Conservation (phyloP, 1,284 basidiomycete species). For the Hymenochaete sp. region DNA sequence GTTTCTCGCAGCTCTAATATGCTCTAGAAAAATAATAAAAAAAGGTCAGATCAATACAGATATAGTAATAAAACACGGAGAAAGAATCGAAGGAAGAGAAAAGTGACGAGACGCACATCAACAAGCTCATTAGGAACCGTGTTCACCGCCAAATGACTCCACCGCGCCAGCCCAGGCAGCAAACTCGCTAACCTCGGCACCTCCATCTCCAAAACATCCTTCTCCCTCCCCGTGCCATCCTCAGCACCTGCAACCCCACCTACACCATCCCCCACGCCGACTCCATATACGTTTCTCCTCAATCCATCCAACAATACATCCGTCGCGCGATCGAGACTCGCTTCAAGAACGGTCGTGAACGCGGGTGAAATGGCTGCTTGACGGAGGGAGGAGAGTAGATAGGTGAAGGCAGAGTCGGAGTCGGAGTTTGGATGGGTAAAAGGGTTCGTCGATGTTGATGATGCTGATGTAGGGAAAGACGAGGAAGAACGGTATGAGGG, state of each 20-base stretch:
- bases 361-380: conserved; percentile 57
- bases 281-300: conserved; percentile 45
- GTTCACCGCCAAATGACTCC: conserved; percentile 65
- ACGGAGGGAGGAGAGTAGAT: conserved; percentile 64
- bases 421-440: conserved; percentile 13
- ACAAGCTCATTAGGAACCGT: conserved; percentile 76
- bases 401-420: conserved; percentile 45
- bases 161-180: conserved; percentile 68
- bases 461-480: conserved; percentile 7
- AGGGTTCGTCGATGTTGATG: not conserved
- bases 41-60: not conserved
- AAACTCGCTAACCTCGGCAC: conserved; percentile 63
- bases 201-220: conserved; percentile 31
- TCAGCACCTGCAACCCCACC: conserved; percentile 24
- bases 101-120: conserved; percentile 48
- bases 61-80: not conserved
- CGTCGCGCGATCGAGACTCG: conserved; percentile 61
- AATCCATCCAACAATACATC: conserved; percentile 46
- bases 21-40: conserved; percentile 9
- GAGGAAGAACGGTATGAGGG: conserved; percentile 28
- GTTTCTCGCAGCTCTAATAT: conserved; percentile 13
- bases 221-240: conserved; percentile 25
- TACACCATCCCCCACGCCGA: conserved; percentile 19
- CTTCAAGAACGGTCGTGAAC: conserved; percentile 59
- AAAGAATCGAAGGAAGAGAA: not conserved